These are phyloP conservation scores for Austroboletus festivus DNA, from an alignment of 768 basidiomycete species.

Conservation along the genomic window DNA sequence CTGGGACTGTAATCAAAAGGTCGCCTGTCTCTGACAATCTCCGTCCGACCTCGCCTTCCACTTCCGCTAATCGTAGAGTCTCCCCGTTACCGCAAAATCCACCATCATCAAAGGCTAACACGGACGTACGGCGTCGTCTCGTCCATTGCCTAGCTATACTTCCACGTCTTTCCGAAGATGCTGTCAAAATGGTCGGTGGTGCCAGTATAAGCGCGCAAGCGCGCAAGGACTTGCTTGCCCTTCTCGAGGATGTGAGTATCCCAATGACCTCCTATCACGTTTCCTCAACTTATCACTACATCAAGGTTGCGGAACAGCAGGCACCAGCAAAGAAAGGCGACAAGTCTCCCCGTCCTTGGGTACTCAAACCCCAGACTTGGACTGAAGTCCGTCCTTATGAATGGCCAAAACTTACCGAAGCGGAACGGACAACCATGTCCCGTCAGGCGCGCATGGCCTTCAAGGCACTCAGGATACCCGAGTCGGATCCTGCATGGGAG, in stretches of 20 bases:
- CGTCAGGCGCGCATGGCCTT: slow-evolving; percentile 50
- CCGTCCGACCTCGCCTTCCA: slow-evolving; percentile 30
- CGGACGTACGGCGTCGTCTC: slow-evolving; percentile 38
- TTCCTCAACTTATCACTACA: neutral
- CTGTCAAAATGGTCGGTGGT: slow-evolving; percentile 45
- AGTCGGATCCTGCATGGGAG: slow-evolving; percentile 62
- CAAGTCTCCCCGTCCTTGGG: slow-evolving; percentile 43
- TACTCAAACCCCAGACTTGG: slow-evolving; percentile 58
- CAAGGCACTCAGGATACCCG: slow-evolving; percentile 49
- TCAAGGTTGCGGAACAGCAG: slow-evolving; percentile 51
- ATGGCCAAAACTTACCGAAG: slow-evolving; percentile 48
- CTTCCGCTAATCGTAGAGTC: slow-evolving; percentile 27
- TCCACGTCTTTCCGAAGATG: slow-evolving; percentile 40
- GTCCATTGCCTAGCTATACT: slow-evolving; percentile 52
- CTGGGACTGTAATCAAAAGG: slow-evolving; percentile 28
- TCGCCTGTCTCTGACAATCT: slow-evolving; percentile 27
- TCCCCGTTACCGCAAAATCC: slow-evolving; percentile 27
- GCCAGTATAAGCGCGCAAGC: slow-evolving; percentile 31
- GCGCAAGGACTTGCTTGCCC: slow-evolving; percentile 42
- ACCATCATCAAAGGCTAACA: slow-evolving; percentile 14
- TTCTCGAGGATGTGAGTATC: slow-evolving; percentile 50
- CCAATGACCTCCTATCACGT: neutral
- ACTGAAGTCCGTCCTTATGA: slow-evolving; percentile 68
- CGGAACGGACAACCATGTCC: slow-evolving; percentile 48
- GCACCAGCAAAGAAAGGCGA: slow-evolving; percentile 33